These are phyloP conservation scores for Mediolabrus comicus DNA, from an alignment of 108 stramenopile species.

Conservation along the genomic window DNA sequence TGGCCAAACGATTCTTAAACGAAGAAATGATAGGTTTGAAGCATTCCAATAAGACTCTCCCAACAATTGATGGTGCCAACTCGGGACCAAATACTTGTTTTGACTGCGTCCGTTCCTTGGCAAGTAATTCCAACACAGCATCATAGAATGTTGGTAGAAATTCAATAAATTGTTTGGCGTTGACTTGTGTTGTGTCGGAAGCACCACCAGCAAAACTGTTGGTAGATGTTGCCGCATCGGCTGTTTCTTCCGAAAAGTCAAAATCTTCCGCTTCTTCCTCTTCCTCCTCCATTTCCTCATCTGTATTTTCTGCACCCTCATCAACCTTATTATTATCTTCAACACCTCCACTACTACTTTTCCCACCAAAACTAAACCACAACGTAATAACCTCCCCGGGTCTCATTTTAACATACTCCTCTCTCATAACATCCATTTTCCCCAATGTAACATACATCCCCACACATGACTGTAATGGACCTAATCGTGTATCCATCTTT, in stretches of 20 bases:
- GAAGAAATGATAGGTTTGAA: slow-evolving; percentile 74
- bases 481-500: slow-evolving; percentile 69
- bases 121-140: slow-evolving; percentile 53
- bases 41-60: slow-evolving; percentile 61
- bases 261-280: slow-evolving; percentile 33
- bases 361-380: slow-evolving; percentile 63
- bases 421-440: slow-evolving; percentile 70
- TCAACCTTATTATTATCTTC: neutral
- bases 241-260: slow-evolving; percentile 32
- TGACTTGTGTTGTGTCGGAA: neutral
- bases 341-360: neutral
- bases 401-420: slow-evolving; percentile 79
- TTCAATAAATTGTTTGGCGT: slow-evolving; percentile 46
- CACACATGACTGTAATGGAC: slow-evolving; percentile 78
- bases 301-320: neutral
- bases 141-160: slow-evolving; percentile 83
- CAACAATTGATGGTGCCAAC: slow-evolving; percentile 61
- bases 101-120: slow-evolving; percentile 71
- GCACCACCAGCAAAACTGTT: neutral
- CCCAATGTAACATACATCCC: slow-evolving; percentile 63
- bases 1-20: slow-evolving; percentile 65
- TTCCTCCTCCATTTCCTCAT: slow-evolving; percentile 16
- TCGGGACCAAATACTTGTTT: slow-evolving; percentile 71
- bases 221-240: neutral
- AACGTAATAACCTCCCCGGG: slow-evolving; percentile 62